Evolutionary conservation across 805 yeast genomes (phyloP), one percentile per base, ranked within the genome.

Genomic region (Suhomyces sp.): DNA sequence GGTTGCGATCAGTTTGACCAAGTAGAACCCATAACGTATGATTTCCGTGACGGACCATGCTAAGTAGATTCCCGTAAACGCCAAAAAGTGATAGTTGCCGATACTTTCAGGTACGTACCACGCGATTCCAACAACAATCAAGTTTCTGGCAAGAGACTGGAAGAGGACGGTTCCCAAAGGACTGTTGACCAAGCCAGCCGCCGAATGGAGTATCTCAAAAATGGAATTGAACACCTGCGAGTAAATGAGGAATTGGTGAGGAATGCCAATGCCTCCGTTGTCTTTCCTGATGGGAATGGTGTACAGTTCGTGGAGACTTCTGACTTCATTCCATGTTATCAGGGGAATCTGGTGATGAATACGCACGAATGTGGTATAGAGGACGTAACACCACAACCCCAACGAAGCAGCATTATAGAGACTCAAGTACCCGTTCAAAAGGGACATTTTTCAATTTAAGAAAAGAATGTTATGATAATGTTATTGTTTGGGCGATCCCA

Each of bases 41-140:
- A 61, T 36, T 34, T 62, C 68, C 2, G 59, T 51, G 3, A 42
- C 9, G 19, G 57, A 36, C 68, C 68, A 62, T 4, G 65, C 64
- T 26, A 54, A 19, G 3, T 45, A 28, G 13, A 60, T 43, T 3
- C 45, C 51, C 4, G 51, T 41, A 27, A 50, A 60, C 4, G 50
- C 50, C 4, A 12, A 8, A 13, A 39, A 24, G 25, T 39, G 32
- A 31, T 33, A 58, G 46, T 60, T 60, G 1, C 60, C 68, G 2
- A 58, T 54, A 13, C 58, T 48, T 3, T 47, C 27, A 11, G 68
- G 68, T n/a, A 52, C 44, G 8, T 35, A 25, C 25, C 50, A 55
- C 25, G 55, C 46, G 18, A 62, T 51, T 1, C 64, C 65, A 13
- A 52, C 17, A 3, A 59, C 52, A 28, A 62, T 60, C 16, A 51